phyloP scores from a whole-genome alignment of 352 stramenopile species.

The Globisporangium paddicum region DNA sequence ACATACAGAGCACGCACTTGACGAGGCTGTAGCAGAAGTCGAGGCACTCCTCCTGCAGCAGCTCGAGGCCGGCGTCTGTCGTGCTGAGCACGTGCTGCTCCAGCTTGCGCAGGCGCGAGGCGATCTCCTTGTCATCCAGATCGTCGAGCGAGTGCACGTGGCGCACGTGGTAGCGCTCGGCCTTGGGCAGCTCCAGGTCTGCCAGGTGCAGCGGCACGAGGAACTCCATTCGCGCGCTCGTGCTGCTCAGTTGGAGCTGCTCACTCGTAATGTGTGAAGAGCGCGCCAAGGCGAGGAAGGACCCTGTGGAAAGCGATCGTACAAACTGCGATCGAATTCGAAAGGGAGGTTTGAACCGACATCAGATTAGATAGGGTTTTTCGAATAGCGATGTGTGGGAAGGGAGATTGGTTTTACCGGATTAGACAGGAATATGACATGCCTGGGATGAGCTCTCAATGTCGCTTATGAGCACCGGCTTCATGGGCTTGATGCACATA shows the following conservation, averaged over 20 bases:
- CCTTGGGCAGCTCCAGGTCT: constrained; percentile 71
- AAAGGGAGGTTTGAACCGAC: background rate
- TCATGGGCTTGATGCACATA: too few relatives aligned
- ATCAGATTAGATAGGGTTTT: background rate
- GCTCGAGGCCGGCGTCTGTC: constrained; percentile 42
- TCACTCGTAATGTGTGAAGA: background rate
- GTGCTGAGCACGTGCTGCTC: constrained; percentile 54
- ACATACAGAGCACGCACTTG: constrained; percentile 29
- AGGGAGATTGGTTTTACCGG: background rate
- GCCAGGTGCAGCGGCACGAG: constrained; percentile 70
- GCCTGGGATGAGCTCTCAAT: too few relatives aligned
- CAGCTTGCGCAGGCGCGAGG: constrained; percentile 34
- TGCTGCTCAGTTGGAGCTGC: background rate
- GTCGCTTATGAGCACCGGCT: too few relatives aligned
- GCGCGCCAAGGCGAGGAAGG: constrained; percentile 3
- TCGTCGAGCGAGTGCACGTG: constrained; percentile 55
- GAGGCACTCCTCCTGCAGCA: constrained; percentile 58
- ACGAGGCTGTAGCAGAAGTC: constrained; percentile 75
- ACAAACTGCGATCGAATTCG: background rate
- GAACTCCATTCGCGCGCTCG: constrained; percentile 57
- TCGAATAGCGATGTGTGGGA: background rate
- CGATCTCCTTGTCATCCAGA: constrained; percentile 38
- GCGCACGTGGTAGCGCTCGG: constrained; percentile 62
- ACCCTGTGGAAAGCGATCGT: constrained; percentile 1
- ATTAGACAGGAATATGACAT: background rate